Percentiles rank a stretch among this genome's conserved stretches.
Conservation (phyloP, 345 rosid genomes). For the Litchi chinensis region DNA sequence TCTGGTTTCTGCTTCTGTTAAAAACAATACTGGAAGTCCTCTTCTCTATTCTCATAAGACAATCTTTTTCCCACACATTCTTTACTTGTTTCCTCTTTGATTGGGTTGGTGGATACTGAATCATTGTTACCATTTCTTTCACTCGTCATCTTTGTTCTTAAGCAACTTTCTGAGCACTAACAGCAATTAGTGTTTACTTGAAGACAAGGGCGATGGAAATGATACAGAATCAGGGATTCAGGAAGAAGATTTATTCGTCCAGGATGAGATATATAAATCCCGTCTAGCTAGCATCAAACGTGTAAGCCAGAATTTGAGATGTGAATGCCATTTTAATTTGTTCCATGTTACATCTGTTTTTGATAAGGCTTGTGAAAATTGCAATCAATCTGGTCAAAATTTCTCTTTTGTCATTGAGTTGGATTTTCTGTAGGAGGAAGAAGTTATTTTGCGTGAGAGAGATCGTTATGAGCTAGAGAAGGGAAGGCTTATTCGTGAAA, state of each 20-base stretch:
- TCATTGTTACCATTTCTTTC: background rate
- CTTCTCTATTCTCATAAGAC: background rate
- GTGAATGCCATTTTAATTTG: slow-evolving; percentile 18
- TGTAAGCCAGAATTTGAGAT: slow-evolving; percentile 50
- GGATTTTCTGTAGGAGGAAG: slow-evolving; percentile 76
- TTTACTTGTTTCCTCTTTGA: background rate
- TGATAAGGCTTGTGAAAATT: background rate
- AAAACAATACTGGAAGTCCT: background rate
- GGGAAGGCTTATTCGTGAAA: slow-evolving; percentile 95
- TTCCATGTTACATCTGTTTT: slow-evolving; percentile 9
- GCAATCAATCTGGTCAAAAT: background rate
- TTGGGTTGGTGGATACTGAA: slow-evolving; percentile 8
- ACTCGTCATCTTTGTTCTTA: slow-evolving; percentile 11
- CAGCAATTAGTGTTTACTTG: slow-evolving; percentile 33
- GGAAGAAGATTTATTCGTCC: slow-evolving; percentile 86
- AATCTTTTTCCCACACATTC: background rate
- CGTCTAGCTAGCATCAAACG: slow-evolving; percentile 95
- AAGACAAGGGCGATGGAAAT: slow-evolving; percentile 85
- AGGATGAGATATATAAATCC: slow-evolving; percentile 95
- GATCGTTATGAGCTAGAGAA: slow-evolving; percentile 96
- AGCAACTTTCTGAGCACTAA: slow-evolving; percentile 20
- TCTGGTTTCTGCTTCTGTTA: background rate
- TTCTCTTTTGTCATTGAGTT: slow-evolving; percentile 16
- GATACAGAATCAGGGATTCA: slow-evolving; percentile 74
- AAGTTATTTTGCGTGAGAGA: slow-evolving; percentile 85